phyloP scores from a whole-genome alignment of 768 basidiomycete genomes.

The Terana coerulea region DNA sequence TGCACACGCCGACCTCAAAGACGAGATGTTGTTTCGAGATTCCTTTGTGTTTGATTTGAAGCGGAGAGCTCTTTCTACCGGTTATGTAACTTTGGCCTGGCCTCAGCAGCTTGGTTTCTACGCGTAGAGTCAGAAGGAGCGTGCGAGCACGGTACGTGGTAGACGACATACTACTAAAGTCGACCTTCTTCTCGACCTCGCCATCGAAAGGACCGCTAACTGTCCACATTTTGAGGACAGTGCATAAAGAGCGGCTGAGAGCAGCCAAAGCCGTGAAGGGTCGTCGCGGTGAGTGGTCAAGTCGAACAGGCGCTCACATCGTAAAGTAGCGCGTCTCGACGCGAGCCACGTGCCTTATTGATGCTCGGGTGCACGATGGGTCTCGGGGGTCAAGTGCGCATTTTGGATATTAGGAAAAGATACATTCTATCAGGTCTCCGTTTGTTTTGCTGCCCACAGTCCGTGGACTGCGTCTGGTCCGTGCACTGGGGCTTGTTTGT shows the following conservation, averaged over 20 bases:
- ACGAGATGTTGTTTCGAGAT: constrained; percentile 61
- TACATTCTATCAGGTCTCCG: no score
- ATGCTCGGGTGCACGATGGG: no score
- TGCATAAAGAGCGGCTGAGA: background rate
- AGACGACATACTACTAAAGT: constrained; percentile 38
- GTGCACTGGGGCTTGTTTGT: background rate
- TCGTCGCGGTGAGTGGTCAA: background rate
- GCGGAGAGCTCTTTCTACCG: constrained; percentile 51
- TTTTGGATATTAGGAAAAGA: no score
- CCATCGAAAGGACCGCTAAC: constrained; percentile 53
- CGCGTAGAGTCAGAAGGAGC: constrained; percentile 2
- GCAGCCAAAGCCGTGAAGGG: background rate
- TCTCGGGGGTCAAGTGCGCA: background rate
- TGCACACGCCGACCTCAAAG: constrained; percentile 51
- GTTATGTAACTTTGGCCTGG: constrained; percentile 49
- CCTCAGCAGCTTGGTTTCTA: constrained; percentile 60
- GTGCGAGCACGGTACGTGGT: no score
- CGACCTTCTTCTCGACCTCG: constrained; percentile 30
- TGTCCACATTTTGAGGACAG: constrained; percentile 43
- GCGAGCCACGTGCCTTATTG: constrained; percentile 9
- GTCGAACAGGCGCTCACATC: background rate
- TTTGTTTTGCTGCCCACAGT: no score
- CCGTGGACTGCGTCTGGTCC: no score
- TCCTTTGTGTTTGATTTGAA: constrained; percentile 56
- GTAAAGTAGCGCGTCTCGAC: constrained; percentile 2